Percentiles rank a stretch among this genome's conserved stretches.
Conservation (phyloP, 192 early-diverging fungal genomes). For the Podila horticola region DNA sequence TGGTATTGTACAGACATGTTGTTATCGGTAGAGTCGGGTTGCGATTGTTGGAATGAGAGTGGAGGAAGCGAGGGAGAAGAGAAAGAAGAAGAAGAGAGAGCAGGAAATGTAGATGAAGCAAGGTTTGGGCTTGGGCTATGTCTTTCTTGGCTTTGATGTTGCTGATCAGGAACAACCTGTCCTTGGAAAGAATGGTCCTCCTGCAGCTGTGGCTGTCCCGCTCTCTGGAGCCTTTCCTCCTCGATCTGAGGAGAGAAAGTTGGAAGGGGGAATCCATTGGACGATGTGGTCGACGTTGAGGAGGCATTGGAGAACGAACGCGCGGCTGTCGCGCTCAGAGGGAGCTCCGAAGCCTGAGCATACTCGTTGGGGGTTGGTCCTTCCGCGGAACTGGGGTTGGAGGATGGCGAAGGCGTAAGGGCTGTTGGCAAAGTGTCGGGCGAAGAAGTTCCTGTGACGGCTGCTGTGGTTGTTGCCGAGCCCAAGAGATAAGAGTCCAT, state of each 20-base stretch:
- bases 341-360: neutral
- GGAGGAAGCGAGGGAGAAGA: neutral
- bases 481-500: constrained; percentile 13
- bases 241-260: no score
- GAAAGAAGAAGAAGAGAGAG: neutral
- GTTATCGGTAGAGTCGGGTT: neutral
- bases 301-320: neutral
- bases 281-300: neutral
- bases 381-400: neutral
- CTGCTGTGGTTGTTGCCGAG: neutral
- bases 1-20: neutral
- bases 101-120: constrained; percentile 10
- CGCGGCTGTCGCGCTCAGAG: no score
- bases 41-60: neutral
- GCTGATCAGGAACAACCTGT: neutral
- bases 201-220: neutral
- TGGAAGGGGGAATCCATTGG: constrained; percentile 6
- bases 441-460: neutral
- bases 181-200: no score
- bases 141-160: neutral
- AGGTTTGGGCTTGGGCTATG: neutral
- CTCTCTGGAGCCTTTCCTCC: neutral
- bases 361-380: neutral
- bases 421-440: neutral
- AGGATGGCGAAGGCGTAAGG: no score